Percentiles rank a stretch among this genome's conserved stretches.
Evolutionary conservation across 164 flowering plant genomes (phyloP).

Genomic region (Magnolia changhungtana): DNA sequence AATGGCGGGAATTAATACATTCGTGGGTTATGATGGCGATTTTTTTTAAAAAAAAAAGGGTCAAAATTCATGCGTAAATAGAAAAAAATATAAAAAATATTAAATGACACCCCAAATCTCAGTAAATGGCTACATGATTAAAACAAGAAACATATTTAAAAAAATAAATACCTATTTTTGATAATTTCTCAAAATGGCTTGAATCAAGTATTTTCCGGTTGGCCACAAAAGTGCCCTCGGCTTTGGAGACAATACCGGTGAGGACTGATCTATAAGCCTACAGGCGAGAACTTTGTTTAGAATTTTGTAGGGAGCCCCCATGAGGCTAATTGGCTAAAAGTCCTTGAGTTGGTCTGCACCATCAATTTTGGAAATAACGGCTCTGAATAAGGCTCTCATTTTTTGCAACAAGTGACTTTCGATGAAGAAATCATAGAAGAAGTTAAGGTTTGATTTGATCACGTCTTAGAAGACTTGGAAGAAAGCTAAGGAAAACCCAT

Average conservation of each 20-base stretch:
- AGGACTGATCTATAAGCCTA: not conserved
- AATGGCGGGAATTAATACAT: not conserved
- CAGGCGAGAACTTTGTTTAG: not conserved
- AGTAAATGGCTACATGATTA: too few relatives aligned
- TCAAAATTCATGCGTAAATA: too few relatives aligned
- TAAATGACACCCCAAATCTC: too few relatives aligned
- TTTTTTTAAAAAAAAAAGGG: too few relatives aligned
- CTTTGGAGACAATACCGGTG: not conserved
- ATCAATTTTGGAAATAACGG: not conserved
- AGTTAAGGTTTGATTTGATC: not conserved
- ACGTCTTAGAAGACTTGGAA: not conserved
- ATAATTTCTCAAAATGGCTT: too few relatives aligned
- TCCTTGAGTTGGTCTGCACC: not conserved
- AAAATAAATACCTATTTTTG: too few relatives aligned
- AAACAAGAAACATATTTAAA: too few relatives aligned
- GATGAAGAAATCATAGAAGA: not conserved
- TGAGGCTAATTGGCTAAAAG: not conserved
- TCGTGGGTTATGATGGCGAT: not conserved
- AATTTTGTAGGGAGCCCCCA: not conserved
- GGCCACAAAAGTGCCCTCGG: not conserved
- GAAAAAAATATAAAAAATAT: too few relatives aligned
- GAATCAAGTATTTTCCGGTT: not conserved
- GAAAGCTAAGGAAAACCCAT: not conserved
- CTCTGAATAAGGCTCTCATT: not conserved
- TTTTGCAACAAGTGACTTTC: not conserved